A percentile compares a stretch with the other conserved stretches of the same genome.
These are phyloP conservation scores for Ascodesmis nigricans DNA, from an alignment of 495 filamentous ascomycete species.

Conservation along the genomic window DNA sequence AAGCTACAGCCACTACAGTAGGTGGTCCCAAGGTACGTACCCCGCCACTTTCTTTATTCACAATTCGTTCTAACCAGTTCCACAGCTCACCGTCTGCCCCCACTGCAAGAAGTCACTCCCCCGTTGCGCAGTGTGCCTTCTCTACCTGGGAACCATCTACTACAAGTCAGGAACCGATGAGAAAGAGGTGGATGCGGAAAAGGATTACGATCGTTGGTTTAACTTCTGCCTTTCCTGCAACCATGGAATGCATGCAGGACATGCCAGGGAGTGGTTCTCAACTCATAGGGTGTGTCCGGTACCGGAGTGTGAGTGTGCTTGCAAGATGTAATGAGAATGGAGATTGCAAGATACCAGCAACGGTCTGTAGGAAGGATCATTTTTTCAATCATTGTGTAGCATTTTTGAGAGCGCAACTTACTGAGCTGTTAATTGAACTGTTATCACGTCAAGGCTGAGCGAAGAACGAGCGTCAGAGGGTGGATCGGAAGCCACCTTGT, in stretches of 20 bases:
- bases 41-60: neutral
- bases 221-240: conserved; percentile 75
- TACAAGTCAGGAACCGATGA: conserved; percentile 14
- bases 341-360: no score
- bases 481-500: no score
- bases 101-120: conserved; percentile 73
- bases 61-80: conserved; percentile 3
- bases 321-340: conserved; percentile 32
- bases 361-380: no score
- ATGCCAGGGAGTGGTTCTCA: conserved; percentile 72
- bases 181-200: conserved; percentile 12
- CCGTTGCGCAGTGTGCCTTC: conserved; percentile 68
- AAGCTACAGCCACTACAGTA: conserved; percentile 9
- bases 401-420: no score
- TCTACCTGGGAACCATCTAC: conserved; percentile 44
- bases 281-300: conserved; percentile 66
- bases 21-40: neutral
- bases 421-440: no score
- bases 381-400: no score
- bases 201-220: conserved; percentile 25
- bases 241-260: conserved; percentile 75
- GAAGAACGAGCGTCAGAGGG: no score
- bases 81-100: conserved; percentile 42
- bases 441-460: no score
- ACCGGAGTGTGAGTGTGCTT: conserved; percentile 70